phyloP scores from a whole-genome alignment of 495 filamentous ascomycete species.

The Aspergillus conjunctus region DNA sequence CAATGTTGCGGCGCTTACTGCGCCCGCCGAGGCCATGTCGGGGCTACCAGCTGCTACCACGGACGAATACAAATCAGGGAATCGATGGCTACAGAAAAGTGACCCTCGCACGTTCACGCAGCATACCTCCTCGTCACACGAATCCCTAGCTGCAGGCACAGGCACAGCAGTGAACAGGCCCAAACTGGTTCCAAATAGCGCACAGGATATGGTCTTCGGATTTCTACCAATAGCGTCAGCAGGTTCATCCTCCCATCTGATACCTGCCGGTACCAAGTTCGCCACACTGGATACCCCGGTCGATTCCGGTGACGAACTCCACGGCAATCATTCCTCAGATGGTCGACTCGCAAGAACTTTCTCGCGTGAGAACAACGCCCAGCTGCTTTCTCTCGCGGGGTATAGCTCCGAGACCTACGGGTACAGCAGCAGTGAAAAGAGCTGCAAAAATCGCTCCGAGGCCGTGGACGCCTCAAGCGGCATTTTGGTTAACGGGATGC shows the following conservation, averaged over 20 bases:
- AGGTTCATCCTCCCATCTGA: constrained; percentile 20
- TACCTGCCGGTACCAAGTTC: constrained; percentile 21
- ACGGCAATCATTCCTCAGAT: constrained; percentile 12
- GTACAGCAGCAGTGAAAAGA: constrained; percentile 39
- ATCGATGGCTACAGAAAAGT: constrained; percentile 22
- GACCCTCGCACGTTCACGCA: constrained; percentile 15
- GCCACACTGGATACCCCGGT: constrained; percentile 23
- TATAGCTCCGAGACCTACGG: constrained; percentile 37
- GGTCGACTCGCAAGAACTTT: constrained; percentile 21
- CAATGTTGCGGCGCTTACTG: constrained; percentile 13
- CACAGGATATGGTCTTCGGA: constrained; percentile 37
- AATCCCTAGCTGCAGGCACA: constrained; percentile 24
- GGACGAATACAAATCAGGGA: constrained; percentile 12
- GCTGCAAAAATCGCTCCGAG: constrained; percentile 22
- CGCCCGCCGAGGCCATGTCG: constrained; percentile 22
- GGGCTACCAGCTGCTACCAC: constrained; percentile 17
- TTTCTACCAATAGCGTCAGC: constrained; percentile 33
- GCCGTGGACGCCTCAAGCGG: constrained; percentile 22
- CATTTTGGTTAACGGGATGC: constrained; percentile 41
- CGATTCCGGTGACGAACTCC: constrained; percentile 30
- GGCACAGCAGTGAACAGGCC: constrained; percentile 10
- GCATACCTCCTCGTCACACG: constrained; percentile 3
- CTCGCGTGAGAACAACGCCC: constrained; percentile 28
- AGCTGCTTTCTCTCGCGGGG: constrained; percentile 29
- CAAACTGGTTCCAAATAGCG: constrained; percentile 24